Evolutionary conservation across 352 stramenopile genomes (phyloP), one percentile per base, ranked within the genome.

Genomic region (Globisporangium alternatum): DNA sequence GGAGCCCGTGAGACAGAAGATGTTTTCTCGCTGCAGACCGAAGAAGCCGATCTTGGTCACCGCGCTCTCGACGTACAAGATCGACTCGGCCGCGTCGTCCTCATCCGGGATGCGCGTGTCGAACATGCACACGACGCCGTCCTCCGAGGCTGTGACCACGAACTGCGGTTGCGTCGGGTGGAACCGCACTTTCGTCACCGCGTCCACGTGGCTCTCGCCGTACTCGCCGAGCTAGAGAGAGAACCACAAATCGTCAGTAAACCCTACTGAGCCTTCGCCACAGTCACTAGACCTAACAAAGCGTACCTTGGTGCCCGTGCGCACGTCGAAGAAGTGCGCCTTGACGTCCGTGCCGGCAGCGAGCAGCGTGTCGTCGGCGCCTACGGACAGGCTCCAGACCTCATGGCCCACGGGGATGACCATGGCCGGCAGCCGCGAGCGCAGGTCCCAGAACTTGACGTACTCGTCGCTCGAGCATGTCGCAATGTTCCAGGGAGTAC

Each of bases 101-200:
- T 96, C 89, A 47, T 91, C 76, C 3, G 87, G 66, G 35, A 96
- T 88, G 56, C 80, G 82, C 54, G 75, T 91, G 64, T 97, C 86
- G 59, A 95, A 97, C 64, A 95, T 89, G 69, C 89, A 96, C 73
- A 97, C 89, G 51, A 97, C 75, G 56, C 90, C 90, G 67, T 97
- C 90, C 62, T 97, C 90, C 2, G 89, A 97, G 6, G 84, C 90
- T n/a, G 90, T 96, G 49, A 93, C 83, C 33, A 97, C 77, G 67
- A 90, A 93, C 15, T 80, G 74, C 28, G 63, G 75, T 30, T 91
- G 81, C 39, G 73, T 80, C 43, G 90, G 90, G 62, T 96, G 87
- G 74, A 96, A 97, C 3, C 78, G 82, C 28, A 97, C 88, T 47
- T 91, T 82, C 39, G 90, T 97, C 53, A 97, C 78, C 39, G 87